Conservation (phyloP, 148 eudicot genomes). For the Vaccinium macrocarpon region DNA sequence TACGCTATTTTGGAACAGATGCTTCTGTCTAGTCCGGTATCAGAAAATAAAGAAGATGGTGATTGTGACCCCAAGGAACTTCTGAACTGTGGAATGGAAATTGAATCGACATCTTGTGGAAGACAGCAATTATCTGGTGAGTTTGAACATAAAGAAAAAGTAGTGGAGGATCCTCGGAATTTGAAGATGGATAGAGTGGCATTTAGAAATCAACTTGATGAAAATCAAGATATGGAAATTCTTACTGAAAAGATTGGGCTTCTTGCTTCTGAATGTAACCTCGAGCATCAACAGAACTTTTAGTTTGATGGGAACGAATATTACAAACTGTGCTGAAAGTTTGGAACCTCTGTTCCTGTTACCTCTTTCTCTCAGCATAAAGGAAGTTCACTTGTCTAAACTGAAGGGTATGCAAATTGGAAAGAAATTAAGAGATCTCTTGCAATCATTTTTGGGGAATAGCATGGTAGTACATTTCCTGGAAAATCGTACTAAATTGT, state of each 20-base stretch:
- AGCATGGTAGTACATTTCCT: neutral
- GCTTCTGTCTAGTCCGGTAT: slow-evolving; percentile 52
- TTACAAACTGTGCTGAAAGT: neutral
- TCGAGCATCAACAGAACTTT: neutral
- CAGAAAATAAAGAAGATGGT: slow-evolving; percentile 24
- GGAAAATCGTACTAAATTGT: neutral
- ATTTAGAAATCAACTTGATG: slow-evolving; percentile 13
- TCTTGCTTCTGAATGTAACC: slow-evolving; percentile 32
- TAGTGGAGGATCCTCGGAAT: neutral
- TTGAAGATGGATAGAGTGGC: slow-evolving; percentile 3
- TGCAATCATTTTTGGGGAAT: neutral
- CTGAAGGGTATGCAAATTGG: neutral
- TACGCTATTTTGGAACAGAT: slow-evolving; percentile 50
- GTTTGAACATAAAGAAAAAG: neutral
- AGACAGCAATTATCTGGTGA: slow-evolving; percentile 12
- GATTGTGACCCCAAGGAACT: slow-evolving; percentile 20
- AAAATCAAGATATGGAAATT: slow-evolving; percentile 29
- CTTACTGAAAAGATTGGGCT: slow-evolving; percentile 42
- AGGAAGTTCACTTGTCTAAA: neutral
- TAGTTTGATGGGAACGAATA: neutral
- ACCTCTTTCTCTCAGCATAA: neutral
- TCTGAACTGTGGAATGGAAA: slow-evolving; percentile 24
- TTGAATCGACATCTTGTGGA: slow-evolving; percentile 16
- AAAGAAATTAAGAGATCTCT: neutral
- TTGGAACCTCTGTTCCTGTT: neutral